Evolutionary conservation across 805 yeast genomes (phyloP).

Genomic region (Cyberlindnera saturnus): DNA sequence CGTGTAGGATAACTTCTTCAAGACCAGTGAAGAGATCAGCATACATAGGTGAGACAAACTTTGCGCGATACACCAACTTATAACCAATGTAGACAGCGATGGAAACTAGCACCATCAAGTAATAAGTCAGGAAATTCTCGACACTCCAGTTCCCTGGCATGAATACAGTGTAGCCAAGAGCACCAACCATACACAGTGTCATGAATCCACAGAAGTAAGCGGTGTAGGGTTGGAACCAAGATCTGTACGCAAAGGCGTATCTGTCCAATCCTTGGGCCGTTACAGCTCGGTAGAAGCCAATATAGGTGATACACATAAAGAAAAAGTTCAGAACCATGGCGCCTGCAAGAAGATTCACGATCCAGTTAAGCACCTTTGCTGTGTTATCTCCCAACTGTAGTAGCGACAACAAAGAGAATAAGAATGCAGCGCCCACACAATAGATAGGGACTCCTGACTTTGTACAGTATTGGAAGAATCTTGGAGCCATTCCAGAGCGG

Average conservation of each 20-base stretch:
- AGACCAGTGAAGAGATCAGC: constrained; percentile 51
- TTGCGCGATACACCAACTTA: constrained; percentile 43
- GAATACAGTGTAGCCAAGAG: constrained; percentile 68
- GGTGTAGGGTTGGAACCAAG: constrained; percentile 56
- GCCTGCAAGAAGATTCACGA: constrained; percentile 62
- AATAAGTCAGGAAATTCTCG: constrained; percentile 59
- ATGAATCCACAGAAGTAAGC: constrained; percentile 43
- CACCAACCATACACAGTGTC: constrained; percentile 44
- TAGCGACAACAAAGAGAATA: constrained; percentile 61
- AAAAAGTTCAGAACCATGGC: constrained; percentile 59
- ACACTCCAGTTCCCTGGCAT: constrained; percentile 64
- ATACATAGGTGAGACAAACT: constrained; percentile 37
- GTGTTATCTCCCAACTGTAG: constrained; percentile 55
- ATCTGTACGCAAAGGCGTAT: constrained; percentile 38
- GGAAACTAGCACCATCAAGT: constrained; percentile 62
- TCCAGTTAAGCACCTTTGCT: constrained; percentile 63
- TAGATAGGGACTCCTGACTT: constrained; percentile 65
- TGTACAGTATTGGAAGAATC: constrained; percentile 41
- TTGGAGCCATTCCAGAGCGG: constrained; percentile 54
- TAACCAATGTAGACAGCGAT: constrained; percentile 40
- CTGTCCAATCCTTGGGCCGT: constrained; percentile 41
- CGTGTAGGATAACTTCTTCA: constrained; percentile 55
- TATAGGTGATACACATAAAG: constrained; percentile 51
- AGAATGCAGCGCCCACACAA: constrained; percentile 49
- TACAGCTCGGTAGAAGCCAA: constrained; percentile 59